Percentiles rank a stretch among this genome's conserved stretches.
Evolutionary conservation across 257 asterid species (phyloP).

Genomic region (Thymus quinquecostatus): DNA sequence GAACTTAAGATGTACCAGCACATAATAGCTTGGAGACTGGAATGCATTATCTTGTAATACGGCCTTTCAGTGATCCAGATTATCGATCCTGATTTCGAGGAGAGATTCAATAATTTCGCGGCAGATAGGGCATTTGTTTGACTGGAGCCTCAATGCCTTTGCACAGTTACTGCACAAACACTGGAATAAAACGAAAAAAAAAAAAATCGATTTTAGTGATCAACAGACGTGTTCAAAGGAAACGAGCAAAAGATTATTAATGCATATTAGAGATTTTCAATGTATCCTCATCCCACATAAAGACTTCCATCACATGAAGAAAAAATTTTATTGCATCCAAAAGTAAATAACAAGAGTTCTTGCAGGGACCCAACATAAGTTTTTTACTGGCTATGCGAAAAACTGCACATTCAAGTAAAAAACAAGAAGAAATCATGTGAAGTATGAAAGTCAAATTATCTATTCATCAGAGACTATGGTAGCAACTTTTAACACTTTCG

Average conservation of each 20-base stretch:
- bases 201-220: conserved; percentile 5
- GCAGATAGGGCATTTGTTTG: conserved; percentile 77
- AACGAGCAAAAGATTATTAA: not conserved
- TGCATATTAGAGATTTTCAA: not conserved
- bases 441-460: conserved; percentile 1
- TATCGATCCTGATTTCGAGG: conserved; percentile 57
- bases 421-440: not conserved
- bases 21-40: conserved; percentile 19
- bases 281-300: not conserved
- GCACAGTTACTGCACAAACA: conserved; percentile 76
- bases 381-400: not conserved
- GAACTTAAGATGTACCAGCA: conserved; percentile 33
- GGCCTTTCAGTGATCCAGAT: conserved; percentile 36
- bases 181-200: conserved; percentile 36
- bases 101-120: conserved; percentile 60
- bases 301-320: not conserved
- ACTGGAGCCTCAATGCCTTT: conserved; percentile 61
- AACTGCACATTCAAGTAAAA: not conserved
- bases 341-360: not conserved
- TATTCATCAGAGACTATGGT: not conserved
- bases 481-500: not conserved
- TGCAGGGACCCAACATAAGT: not conserved
- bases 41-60: conserved; percentile 20
- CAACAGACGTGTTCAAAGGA: not conserved
- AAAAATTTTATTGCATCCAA: not conserved